These are phyloP conservation scores for Harringtonia aguacate DNA, from an alignment of 2,329 filamentous ascomycete genomes.

Conservation along the genomic window DNA sequence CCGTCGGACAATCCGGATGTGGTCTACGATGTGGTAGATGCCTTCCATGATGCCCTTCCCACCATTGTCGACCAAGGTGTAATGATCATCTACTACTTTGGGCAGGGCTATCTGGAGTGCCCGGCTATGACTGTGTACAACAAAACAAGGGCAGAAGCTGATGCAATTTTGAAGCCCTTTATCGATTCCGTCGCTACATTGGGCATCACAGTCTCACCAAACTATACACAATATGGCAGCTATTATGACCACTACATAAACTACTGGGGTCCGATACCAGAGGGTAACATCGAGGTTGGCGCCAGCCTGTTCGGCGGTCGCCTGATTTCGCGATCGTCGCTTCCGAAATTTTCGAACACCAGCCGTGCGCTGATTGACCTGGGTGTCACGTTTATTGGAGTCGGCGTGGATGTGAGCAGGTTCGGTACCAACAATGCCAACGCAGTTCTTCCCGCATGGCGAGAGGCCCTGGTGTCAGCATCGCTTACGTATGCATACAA, in stretches of 20 bases:
- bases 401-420: not conserved
- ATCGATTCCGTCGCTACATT: constrained; percentile 20
- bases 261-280: constrained; percentile 15
- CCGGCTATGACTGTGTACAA: constrained; percentile 25
- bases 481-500: not conserved
- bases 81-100: constrained; percentile 31
- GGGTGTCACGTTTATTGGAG: constrained; percentile 4
- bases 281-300: constrained; percentile 9
- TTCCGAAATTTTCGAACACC: constrained; percentile 12
- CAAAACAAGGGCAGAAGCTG: constrained; percentile 22
- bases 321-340: constrained; percentile 18
- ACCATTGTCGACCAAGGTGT: constrained; percentile 29
- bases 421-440: constrained; percentile 1
- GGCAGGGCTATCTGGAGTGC: constrained; percentile 26
- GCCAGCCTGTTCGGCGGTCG: constrained; percentile 25
- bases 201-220: constrained; percentile 17
- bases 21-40: constrained; percentile 32
- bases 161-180: constrained; percentile 23
- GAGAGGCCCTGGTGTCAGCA: constrained; percentile 3
- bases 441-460: constrained; percentile 10
- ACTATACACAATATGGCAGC: constrained; percentile 19
- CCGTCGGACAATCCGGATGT: constrained; percentile 23
- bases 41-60: constrained; percentile 33
- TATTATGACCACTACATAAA: constrained; percentile 26
- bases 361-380: constrained; percentile 1